phyloP scores from a whole-genome alignment of 73 alveolate genomes.

The Paramecium bursaria region DNA sequence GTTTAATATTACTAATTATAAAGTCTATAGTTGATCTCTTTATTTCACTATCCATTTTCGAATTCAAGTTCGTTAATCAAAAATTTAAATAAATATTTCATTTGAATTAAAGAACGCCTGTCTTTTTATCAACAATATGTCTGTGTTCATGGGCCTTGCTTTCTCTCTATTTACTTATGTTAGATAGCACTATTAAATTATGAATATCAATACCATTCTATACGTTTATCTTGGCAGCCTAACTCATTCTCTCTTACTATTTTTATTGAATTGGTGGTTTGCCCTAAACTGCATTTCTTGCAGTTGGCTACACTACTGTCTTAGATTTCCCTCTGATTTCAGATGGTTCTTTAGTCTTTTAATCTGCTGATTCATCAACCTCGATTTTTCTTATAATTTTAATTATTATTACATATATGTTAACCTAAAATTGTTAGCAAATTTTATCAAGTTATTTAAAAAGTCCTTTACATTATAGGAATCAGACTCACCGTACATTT shows the following conservation, averaged over 20 bases:
- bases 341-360: conserved; percentile 4
- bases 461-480: conserved; percentile 13
- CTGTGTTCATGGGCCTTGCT: neutral
- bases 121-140: neutral
- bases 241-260: conserved; percentile 51
- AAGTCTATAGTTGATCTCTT: no score
- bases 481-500: conserved; percentile 59
- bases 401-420: conserved; percentile 22
- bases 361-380: conserved; percentile 57
- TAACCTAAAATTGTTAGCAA: conserved; percentile 48
- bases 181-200: neutral
- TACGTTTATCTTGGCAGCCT: conserved; percentile 37
- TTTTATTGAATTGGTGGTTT: neutral
- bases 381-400: conserved; percentile 24
- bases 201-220: conserved; percentile 21
- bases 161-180: conserved; percentile 27
- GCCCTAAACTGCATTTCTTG: conserved; percentile 17
- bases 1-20: no score
- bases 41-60: no score
- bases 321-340: neutral
- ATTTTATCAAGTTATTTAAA: neutral
- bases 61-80: no score
- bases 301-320: conserved; percentile 12
- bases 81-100: neutral
- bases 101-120: neutral